Conservation (phyloP, 1,284 basidiomycete genomes). For the Ganoderma sinense region DNA sequence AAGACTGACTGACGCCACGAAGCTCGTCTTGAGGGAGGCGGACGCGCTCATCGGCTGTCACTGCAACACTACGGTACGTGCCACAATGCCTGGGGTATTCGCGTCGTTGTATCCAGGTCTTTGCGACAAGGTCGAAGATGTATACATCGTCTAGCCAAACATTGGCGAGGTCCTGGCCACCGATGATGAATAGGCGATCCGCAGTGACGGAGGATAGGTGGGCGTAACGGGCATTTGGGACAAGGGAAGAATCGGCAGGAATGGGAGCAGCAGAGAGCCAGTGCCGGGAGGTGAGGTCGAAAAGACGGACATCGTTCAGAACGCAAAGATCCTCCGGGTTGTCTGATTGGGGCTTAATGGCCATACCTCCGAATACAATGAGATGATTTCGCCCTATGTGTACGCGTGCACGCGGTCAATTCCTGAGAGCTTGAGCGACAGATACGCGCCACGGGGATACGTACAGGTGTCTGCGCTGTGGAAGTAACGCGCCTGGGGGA, state of each 20-base stretch:
- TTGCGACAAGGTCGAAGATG: conserved; percentile 79
- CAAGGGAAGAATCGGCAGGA: conserved; percentile 35
- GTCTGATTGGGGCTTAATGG: conserved; percentile 70
- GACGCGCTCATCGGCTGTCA: conserved; percentile 73
- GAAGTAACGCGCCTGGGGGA: conserved; percentile 86
- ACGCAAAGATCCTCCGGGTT: conserved; percentile 82
- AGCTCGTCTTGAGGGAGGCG: conserved; percentile 72
- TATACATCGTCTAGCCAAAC: conserved; percentile 93
- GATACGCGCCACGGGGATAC: conserved; percentile 37
- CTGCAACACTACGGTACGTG: conserved; percentile 90
- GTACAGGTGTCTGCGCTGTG: conserved; percentile 90
- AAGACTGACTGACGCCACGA: conserved; percentile 44
- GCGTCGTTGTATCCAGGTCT: conserved; percentile 80
- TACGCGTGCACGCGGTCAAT: not conserved
- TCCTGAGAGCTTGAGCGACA: not conserved
- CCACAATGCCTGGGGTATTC: conserved; percentile 91
- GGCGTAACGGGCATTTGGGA: conserved; percentile 84
- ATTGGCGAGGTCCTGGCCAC: conserved; percentile 91
- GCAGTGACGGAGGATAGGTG: conserved; percentile 88
- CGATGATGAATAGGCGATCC: conserved; percentile 89
- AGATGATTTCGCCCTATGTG: conserved; percentile 83
- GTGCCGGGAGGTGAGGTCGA: conserved; percentile 71
- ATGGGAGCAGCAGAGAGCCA: conserved; percentile 70
- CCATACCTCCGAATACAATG: conserved; percentile 94
- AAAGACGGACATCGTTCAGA: conserved; percentile 86